Evolutionary conservation across 2,329 filamentous ascomycete genomes (phyloP), one percentile per base, ranked within the genome.

Genomic region (Rhexocercosporidium sp.): DNA sequence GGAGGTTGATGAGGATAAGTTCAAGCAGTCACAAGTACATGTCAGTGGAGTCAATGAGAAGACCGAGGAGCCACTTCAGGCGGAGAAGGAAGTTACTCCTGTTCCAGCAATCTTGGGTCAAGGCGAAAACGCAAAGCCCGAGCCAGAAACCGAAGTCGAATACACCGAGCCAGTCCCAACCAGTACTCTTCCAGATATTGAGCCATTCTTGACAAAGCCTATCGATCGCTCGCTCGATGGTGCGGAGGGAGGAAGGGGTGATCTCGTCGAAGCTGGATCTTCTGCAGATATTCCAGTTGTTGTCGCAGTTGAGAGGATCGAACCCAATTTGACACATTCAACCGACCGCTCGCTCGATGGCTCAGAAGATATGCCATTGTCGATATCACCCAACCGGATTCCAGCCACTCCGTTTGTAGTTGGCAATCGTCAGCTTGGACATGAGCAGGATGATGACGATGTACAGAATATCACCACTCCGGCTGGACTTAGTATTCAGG

Each of bases 401-500:
- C 41, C 67, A 2, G 18, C 22, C 0, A 73, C 70, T 22, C 70
- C 69, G 14, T 69, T 74, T 34, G 44, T 70, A 22, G 59, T 62
- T 8, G 62, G 66, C 25, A 56, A 70, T 22, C 56, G 63, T 64
- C 68, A 71, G 53, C 68, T 72, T 14, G 62, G 62, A 39, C 37
- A 64, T 12, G 47, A 59, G 2, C 64, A 61, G 14, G 56, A 65
- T 14, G 41, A 53, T 11, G 54, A 65, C 7, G 41, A 53, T 11
- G 63, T 62, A 31, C 51, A 31, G 41, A 49, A 65, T 12, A 54
- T 69, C 11, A 46, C 47, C 27, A 66, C 64, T 25, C 59, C 51
- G 14, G 47, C 56, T n/a, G 70, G 68, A 8, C 72, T 71, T 47
- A 66, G 53, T 14, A 73, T 73, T 20, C 68, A 65, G 3, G 64